Evolutionary conservation across 192 early-diverging fungal genomes (phyloP).

Genomic region (Dissophora ornata): DNA sequence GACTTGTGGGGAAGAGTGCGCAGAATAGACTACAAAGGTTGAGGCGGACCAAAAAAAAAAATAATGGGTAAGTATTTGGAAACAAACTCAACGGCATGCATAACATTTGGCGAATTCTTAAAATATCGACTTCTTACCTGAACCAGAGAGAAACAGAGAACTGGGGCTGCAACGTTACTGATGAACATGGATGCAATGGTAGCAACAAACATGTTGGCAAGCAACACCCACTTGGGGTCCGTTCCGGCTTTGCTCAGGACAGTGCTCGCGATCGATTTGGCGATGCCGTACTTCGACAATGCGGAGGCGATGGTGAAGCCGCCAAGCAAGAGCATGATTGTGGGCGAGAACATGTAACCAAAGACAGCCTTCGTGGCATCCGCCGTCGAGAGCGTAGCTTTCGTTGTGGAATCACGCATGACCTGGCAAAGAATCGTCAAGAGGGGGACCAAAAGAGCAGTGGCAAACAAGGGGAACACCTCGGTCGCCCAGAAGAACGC

Average conservation of each 20-base stretch:
- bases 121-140: constrained; percentile 51
- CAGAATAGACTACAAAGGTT: constrained; percentile 67
- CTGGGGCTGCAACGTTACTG: constrained; percentile 83
- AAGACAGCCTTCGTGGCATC: constrained; percentile 72
- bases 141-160: constrained; percentile 78
- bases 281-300: constrained; percentile 79
- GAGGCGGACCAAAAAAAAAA: background rate
- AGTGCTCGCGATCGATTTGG: constrained; percentile 72
- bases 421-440: constrained; percentile 73
- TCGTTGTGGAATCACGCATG: constrained; percentile 59
- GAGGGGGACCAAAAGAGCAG: constrained; percentile 74
- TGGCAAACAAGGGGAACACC: constrained; percentile 78
- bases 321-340: constrained; percentile 82
- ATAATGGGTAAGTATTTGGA: background rate
- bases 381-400: constrained; percentile 49
- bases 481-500: constrained; percentile 91
- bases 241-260: constrained; percentile 77
- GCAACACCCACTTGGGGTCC: constrained; percentile 69
- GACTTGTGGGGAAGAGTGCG: constrained; percentile 72
- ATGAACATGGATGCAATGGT: constrained; percentile 85
- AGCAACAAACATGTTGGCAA: constrained; percentile 83
- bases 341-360: constrained; percentile 78
- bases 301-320: constrained; percentile 83
- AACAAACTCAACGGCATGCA: too few relatives aligned
- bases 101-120: too few relatives aligned